Conservation (phyloP, 1,139 yeast species). For the Zygosaccharomyces sapae region DNA sequence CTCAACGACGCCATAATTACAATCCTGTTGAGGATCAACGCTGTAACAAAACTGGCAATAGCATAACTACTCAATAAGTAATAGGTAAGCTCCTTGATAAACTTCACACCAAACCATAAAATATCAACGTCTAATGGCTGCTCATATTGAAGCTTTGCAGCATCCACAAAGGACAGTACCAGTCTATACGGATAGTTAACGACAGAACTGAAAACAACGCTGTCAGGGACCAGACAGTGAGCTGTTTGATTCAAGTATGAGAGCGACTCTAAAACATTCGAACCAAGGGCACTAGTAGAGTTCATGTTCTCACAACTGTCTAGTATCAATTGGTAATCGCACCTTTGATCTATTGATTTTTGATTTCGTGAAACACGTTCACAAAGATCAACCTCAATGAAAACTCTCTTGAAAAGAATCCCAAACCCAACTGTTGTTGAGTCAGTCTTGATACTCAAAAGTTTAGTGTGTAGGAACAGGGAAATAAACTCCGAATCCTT, state of each 20-base stretch:
- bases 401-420: background rate
- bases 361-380: background rate
- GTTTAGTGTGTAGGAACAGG: background rate
- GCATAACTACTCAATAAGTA: conserved; percentile 24
- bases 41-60: conserved; percentile 21
- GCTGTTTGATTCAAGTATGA: conserved; percentile 21
- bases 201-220: conserved; percentile 12
- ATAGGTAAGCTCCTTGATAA: conserved; percentile 17
- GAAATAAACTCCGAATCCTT: background rate
- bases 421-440: background rate
- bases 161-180: conserved; percentile 17
- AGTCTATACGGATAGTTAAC: conserved; percentile 22
- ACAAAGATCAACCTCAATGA: background rate
- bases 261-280: conserved; percentile 8
- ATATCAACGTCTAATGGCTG: conserved; percentile 14
- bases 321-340: background rate
- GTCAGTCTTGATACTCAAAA: background rate
- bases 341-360: background rate
- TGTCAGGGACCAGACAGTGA: conserved; percentile 14
- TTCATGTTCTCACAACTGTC: conserved; percentile 7
- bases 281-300: conserved; percentile 3
- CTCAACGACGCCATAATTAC: conserved; percentile 27
- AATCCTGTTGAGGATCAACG: conserved; percentile 25
- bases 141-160: conserved; percentile 17
- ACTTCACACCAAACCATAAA: conserved; percentile 12